Evolutionary conservation across 2,329 filamentous ascomycete species (phyloP), one percentile per base, ranked within the genome.

Genomic region (Beauveria bassiana): DNA sequence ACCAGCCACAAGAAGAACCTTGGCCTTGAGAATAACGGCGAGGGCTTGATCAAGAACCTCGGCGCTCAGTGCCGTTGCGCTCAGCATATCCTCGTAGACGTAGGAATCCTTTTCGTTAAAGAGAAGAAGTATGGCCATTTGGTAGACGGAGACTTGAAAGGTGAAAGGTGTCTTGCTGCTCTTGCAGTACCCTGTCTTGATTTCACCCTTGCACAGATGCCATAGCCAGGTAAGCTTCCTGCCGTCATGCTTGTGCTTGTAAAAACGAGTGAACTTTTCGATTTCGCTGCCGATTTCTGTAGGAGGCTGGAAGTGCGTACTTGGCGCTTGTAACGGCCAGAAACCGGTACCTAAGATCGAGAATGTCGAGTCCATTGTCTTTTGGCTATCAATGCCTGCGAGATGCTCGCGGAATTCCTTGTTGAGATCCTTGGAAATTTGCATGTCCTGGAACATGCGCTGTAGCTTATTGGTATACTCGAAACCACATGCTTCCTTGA

Each of bases 381-480:
- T 91, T 18, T 86, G 83, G 63, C 86, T 85, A 22, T 71, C 73
- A 10, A 73, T 68, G 5, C 68, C 70, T 46, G 91, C 81, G 4
- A 84, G 72, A 68, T 93, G 87, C 74, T 92, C 90, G 70, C 90
- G 89, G 80, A 96, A 99, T 34, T 88, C 87, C 53, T 85, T 84
- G 75, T 99, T 99, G 52, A 99, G 83, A 76, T 99, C 95, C 77
- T 97, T 97, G 65, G 93, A 98, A 56, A 96, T 96, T 74, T 99
- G 95, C 81, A 99, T 97, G 72, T 99, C 95, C 74, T 98, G 93
- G 84, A 98, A 99, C 95, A 99, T 99, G 71, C 96, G 91, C 78
- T 98, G 93, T 51, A 99, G 84, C 79, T 98, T 98, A 81, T 98
- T 99, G 68, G 95, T 99, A 77, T 99, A 99, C 74, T 99, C 95